Base-by-base conservation (phyloP, 768 basidiomycete genomes). In the Cubamyces lactineus region DNA sequence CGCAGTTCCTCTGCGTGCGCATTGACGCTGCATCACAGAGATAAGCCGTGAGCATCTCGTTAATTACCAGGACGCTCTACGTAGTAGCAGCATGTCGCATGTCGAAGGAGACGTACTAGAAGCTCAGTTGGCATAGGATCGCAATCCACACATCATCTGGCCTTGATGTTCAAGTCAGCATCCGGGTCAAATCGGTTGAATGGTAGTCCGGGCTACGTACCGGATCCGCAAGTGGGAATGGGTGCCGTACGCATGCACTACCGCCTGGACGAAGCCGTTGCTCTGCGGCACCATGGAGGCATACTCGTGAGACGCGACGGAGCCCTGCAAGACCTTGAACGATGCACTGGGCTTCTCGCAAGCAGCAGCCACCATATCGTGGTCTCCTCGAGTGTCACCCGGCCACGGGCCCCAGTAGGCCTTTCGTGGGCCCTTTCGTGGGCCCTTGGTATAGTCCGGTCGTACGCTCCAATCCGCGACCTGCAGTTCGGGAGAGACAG, bases 111-210 rank as follows among this genome's bases (percentile, higher is more conserved):
- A 46, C 64, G 12, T 39, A 65, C 64, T 65, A 77, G 61, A 76
- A 70, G 55, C 70, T 77, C 62, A 78, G 67, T 45, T 79, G 78
- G n/a, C 63, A 68, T 4, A 79, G 61, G 41, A 81, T 79, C 1
- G 78, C 75, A 3, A 77, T 68, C 79, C 82, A 83, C 41, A 83
- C 74, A 66, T 84, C 82, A 53, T 84, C 82, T 5, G 82, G 82
- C 6, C 82, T 65, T 73, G 24, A 82, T 65, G 56, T 7, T 11
- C 79, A 13, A 17, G 42, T 57, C 16, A n/a, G 3, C 34, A 3
- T 13, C 12, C 47, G 41, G 7, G 28, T 8, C 8, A 8, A 8
- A 30, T 30, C 28, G 8, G 28, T 30, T 30, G 28, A 30, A 7
- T 12, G 2, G 12, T 6, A 8, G 16, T 3, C n/a, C 3, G 28